Conservation (phyloP, 345 rosid genomes). For the Populus simonii region DNA sequence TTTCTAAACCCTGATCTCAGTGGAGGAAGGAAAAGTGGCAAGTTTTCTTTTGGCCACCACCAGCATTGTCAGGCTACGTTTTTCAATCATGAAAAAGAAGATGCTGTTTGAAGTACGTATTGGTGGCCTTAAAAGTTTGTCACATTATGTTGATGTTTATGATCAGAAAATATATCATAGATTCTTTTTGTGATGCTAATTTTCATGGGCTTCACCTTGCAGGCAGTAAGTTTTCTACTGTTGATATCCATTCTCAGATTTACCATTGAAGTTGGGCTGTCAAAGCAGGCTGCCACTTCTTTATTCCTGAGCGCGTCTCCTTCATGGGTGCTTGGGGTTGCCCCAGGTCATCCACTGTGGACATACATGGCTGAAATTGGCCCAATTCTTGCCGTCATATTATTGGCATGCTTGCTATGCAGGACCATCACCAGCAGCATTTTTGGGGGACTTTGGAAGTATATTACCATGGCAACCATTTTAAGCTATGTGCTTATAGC, state of each 20-base stretch:
- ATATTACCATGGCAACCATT: slow-evolving; percentile 49
- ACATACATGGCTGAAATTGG: slow-evolving; percentile 44
- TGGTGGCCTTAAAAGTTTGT: slow-evolving; percentile 1
- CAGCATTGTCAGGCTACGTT: slow-evolving; percentile 61
- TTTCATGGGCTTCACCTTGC: slow-evolving; percentile 24
- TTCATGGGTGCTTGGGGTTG: slow-evolving; percentile 71
- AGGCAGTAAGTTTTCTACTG: slow-evolving; percentile 67
- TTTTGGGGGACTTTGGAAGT: slow-evolving; percentile 40
- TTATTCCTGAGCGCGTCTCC: slow-evolving; percentile 62
- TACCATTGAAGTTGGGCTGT: slow-evolving; percentile 75
- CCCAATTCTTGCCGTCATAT: slow-evolving; percentile 46
- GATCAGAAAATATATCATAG: not conserved
- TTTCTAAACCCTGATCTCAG: slow-evolving; percentile 39
- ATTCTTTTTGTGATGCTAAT: slow-evolving; percentile 21
- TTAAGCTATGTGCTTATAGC: slow-evolving; percentile 62
- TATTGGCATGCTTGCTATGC: slow-evolving; percentile 49
- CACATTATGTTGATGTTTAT: not conserved
- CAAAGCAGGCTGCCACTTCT: slow-evolving; percentile 93
- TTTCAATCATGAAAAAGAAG: slow-evolving; percentile 50
- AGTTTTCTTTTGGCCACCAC: slow-evolving; percentile 83
- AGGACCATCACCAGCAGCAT: slow-evolving; percentile 24
- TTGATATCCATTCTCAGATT: slow-evolving; percentile 61
- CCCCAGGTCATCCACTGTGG: slow-evolving; percentile 50
- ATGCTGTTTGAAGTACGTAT: slow-evolving; percentile 63
- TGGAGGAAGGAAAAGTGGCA: slow-evolving; percentile 97